Percentiles rank a stretch among this genome's conserved stretches.
Evolutionary conservation across 2,329 filamentous ascomycete genomes (phyloP).

Genomic region (Aspergillus felis): DNA sequence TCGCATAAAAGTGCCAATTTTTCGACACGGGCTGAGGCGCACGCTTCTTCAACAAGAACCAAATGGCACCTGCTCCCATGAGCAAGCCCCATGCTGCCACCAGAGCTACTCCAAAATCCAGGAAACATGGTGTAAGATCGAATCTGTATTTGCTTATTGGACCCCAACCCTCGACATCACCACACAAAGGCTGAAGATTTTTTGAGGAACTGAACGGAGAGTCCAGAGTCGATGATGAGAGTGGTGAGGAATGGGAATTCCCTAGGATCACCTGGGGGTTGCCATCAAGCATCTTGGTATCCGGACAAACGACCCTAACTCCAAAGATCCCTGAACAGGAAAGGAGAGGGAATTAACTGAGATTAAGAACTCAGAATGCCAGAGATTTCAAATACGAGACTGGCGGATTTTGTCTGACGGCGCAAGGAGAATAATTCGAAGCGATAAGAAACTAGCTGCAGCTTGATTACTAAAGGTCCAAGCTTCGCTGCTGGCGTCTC

Average conservation of each 20-base stretch:
- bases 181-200: constrained; percentile 68
- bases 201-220: constrained; percentile 22
- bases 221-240: constrained; percentile 21
- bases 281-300: constrained; percentile 34
- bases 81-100: constrained; percentile 78
- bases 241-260: constrained; percentile 24
- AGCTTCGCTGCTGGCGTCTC: not conserved
- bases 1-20: constrained; percentile 90
- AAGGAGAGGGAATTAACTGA: not conserved
- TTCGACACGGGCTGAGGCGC: constrained; percentile 65
- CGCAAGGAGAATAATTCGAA: not conserved
- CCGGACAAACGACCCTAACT: constrained; percentile 19
- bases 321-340: constrained; percentile 17
- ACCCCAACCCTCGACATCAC: constrained; percentile 91
- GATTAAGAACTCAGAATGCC: not conserved
- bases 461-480: not conserved
- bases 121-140: constrained; percentile 96
- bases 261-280: constrained; percentile 33
- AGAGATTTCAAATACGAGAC: not conserved
- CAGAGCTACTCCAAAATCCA: constrained; percentile 80
- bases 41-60: constrained; percentile 71
- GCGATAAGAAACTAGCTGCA: not conserved
- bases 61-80: constrained; percentile 71
- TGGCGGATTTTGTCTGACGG: not conserved
- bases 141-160: constrained; percentile 81